These are phyloP conservation scores for Lichtheimia corymbifera DNA, from an alignment of 371 early-diverging fungal genomes.

Conservation along the genomic window DNA sequence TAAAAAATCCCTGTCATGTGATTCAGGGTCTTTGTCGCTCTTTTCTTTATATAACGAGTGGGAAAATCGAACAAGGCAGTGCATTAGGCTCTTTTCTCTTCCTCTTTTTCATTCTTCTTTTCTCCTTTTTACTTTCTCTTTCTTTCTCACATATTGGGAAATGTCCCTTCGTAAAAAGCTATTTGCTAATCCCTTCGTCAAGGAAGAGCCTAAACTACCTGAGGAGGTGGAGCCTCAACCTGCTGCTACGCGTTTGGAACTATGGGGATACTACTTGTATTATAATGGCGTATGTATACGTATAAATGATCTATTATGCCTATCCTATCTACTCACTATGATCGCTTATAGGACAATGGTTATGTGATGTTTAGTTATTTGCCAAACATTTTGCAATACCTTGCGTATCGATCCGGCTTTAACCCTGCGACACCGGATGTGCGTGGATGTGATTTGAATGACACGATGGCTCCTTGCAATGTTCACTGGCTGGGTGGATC, in stretches of 20 bases:
- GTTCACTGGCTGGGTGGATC: slow-evolving; percentile 32
- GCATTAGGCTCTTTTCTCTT: no score
- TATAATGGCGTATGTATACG: slow-evolving; percentile 41
- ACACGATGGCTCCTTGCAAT: slow-evolving; percentile 30
- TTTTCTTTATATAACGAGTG: no score
- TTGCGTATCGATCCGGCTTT: slow-evolving; percentile 45
- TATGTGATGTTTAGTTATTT: slow-evolving; percentile 46
- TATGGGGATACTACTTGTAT: slow-evolving; percentile 53
- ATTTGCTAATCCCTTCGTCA: slow-evolving; percentile 2
- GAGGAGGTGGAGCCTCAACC: slow-evolving; percentile 24
- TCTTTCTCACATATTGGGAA: no score
- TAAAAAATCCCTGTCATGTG: no score
- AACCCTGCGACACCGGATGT: slow-evolving; percentile 24
- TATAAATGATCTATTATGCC: not conserved
- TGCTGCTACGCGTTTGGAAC: slow-evolving; percentile 39
- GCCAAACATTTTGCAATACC: slow-evolving; percentile 44
- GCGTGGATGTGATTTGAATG: slow-evolving; percentile 33
- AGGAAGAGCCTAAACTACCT: slow-evolving; percentile 1
- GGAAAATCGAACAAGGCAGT: no score
- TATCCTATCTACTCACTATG: no score
- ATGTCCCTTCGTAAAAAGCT: not conserved
- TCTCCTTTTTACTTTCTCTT: no score
- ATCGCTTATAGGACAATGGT: slow-evolving; percentile 39
- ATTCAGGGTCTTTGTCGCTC: no score
- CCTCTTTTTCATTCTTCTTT: no score